These are phyloP conservation scores for Diaporthe humulicola DNA, from an alignment of 2,329 filamentous ascomycete genomes.

Conservation along the genomic window DNA sequence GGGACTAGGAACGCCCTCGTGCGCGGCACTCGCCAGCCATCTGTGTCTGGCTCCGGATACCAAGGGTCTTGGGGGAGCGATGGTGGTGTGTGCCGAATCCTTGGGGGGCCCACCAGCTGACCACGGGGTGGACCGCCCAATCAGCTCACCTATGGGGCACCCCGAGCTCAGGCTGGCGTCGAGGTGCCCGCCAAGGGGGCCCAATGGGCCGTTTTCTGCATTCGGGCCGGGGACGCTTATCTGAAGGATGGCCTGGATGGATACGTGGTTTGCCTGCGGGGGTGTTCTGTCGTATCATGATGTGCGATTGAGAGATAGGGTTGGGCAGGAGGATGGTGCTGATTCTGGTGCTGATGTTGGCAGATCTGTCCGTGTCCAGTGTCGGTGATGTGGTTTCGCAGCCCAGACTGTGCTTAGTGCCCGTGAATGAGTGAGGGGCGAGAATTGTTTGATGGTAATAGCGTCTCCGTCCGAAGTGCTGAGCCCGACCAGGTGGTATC, in stretches of 20 bases:
- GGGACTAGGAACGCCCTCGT: slow-evolving; percentile 4
- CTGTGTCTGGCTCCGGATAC: background rate
- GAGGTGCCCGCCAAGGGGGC: slow-evolving; percentile 16
- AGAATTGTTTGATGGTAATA: slow-evolving; percentile 1
- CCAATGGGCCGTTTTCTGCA: slow-evolving; percentile 22
- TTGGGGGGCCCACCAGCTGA: background rate
- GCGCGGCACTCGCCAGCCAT: slow-evolving; percentile 4
- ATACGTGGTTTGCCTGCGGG: background rate
- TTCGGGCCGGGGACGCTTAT: slow-evolving; percentile 20
- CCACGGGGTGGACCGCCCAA: slow-evolving; percentile 17
- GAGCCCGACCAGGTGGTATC: slow-evolving; percentile 21
- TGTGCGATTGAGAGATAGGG: background rate
- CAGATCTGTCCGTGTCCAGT: background rate
- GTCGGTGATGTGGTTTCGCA: background rate
- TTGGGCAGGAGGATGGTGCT: background rate
- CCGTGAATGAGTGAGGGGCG: background rate
- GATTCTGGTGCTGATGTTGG: background rate
- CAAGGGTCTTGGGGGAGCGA: slow-evolving; percentile 11
- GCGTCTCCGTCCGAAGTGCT: background rate
- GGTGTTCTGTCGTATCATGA: background rate
- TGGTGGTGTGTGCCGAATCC: background rate
- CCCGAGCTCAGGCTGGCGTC: background rate
- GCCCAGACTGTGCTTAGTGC: background rate
- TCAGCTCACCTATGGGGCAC: background rate
- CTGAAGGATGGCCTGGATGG: slow-evolving; percentile 30